Evolutionary conservation across 192 early-diverging fungal genomes (phyloP).

Genomic region (Backusella tuberculispora): DNA sequence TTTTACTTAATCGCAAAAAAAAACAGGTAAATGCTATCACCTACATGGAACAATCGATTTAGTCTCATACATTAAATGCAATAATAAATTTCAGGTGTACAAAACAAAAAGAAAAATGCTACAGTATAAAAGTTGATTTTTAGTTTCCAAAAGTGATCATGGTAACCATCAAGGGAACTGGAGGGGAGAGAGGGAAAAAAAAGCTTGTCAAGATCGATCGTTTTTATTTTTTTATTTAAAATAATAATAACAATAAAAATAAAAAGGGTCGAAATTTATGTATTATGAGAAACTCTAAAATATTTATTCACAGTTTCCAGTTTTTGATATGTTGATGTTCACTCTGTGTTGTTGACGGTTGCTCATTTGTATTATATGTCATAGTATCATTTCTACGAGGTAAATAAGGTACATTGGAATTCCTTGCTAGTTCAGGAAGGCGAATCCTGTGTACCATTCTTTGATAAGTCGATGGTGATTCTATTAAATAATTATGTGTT

Average conservation of each 20-base stretch:
- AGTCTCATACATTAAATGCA: too few relatives aligned
- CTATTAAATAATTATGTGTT: slow-evolving; percentile 21
- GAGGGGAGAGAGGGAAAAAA: background rate
- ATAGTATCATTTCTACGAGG: background rate
- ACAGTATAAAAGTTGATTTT: too few relatives aligned
- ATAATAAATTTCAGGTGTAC: too few relatives aligned
- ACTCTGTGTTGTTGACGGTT: background rate
- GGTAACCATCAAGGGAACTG: background rate
- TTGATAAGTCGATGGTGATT: slow-evolving; percentile 5
- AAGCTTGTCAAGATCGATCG: background rate
- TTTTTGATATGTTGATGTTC: background rate
- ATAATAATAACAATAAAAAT: too few relatives aligned
- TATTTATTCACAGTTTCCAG: background rate
- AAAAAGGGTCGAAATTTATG: background rate
- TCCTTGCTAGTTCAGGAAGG: background rate
- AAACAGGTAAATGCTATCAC: too few relatives aligned
- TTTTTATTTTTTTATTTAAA: slow-evolving; percentile 2
- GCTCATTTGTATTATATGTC: background rate
- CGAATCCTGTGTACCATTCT: background rate
- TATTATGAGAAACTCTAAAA: background rate
- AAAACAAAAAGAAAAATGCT: too few relatives aligned
- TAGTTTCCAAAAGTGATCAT: background rate
- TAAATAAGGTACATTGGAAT: background rate
- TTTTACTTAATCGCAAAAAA: too few relatives aligned
- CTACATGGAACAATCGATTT: too few relatives aligned